Percentiles rank a stretch among this genome's conserved stretches.
phyloP scores from a whole-genome alignment of 129 eudicot genomes.

The Chrysanthemum seticuspe region DNA sequence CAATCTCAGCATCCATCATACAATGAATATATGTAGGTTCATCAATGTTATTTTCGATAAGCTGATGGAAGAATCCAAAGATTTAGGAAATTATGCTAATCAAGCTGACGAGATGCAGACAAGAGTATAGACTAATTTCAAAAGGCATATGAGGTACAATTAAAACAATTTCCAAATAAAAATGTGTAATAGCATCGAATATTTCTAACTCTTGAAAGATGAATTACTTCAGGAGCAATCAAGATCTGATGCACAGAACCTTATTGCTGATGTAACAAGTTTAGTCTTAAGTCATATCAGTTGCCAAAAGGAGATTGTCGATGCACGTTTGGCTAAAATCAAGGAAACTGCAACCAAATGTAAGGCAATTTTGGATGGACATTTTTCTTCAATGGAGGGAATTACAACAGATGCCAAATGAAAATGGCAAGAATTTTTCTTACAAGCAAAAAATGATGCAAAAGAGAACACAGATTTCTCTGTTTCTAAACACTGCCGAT shows the following conservation, averaged over 20 bases:
- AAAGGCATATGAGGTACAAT: conserved; percentile 23
- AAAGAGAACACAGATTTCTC: conserved; percentile 79
- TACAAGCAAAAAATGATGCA: conserved; percentile 61
- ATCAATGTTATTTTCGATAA: no score
- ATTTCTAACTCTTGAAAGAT: no score
- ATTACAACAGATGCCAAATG: conserved; percentile 61
- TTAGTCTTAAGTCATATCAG: conserved; percentile 61
- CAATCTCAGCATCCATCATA: no score
- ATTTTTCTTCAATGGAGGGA: conserved; percentile 50
- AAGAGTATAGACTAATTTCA: neutral
- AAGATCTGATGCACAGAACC: conserved; percentile 71
- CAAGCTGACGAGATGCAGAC: no score
- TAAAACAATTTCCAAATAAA: conserved; percentile 42
- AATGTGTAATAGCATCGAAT: no score
- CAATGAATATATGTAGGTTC: no score
- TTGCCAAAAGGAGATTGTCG: conserved; percentile 85
- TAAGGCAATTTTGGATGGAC: conserved; percentile 61
- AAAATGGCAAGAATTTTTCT: conserved; percentile 53
- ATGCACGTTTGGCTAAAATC: conserved; percentile 57
- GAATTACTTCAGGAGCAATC: conserved; percentile 54
- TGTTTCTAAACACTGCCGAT: conserved; percentile 93
- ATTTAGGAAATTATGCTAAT: no score
- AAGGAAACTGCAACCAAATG: conserved; percentile 51
- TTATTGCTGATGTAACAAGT: conserved; percentile 74
- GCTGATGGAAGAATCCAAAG: no score